These are phyloP conservation scores for Fusarium kyushuense DNA, from an alignment of 2,329 filamentous ascomycete species.

Conservation along the genomic window DNA sequence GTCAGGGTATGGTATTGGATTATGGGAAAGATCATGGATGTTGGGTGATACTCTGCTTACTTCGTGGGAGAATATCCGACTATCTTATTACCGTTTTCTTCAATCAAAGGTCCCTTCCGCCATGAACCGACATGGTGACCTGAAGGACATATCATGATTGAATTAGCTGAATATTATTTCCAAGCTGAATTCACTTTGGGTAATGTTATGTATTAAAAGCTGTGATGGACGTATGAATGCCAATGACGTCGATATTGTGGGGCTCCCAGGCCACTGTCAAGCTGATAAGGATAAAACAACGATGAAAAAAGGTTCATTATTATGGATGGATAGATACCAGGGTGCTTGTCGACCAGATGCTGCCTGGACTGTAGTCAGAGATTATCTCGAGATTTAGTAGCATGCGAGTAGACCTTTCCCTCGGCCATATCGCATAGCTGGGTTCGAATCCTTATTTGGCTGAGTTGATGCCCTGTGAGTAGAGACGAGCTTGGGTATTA, in stretches of 20 bases:
- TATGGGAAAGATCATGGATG: slow-evolving; percentile 11
- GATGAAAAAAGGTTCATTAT: not conserved
- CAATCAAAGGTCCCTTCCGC: not conserved
- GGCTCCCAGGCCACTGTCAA: slow-evolving; percentile 10
- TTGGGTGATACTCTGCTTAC: slow-evolving; percentile 3
- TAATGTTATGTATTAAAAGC: not conserved
- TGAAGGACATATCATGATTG: too few relatives aligned
- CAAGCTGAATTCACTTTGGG: slow-evolving; percentile 9
- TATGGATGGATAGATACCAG: not conserved
- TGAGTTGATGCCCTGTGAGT: not conserved
- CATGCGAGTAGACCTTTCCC: not conserved
- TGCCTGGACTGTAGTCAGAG: not conserved
- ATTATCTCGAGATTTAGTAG: not conserved
- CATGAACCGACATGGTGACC: too few relatives aligned
- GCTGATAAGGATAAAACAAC: not conserved
- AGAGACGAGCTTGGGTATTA: not conserved
- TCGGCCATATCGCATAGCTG: not conserved
- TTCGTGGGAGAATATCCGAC: not conserved
- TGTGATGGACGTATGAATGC: too few relatives aligned
- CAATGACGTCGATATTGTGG: slow-evolving; percentile 44
- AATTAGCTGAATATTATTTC: not conserved
- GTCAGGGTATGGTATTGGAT: slow-evolving; percentile 24
- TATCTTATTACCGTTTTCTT: not conserved
- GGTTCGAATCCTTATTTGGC: not conserved
- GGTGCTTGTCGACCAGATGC: not conserved